phyloP scores from a whole-genome alignment of 2,329 filamentous ascomycete species.

The Aspergillus aculeatus region DNA sequence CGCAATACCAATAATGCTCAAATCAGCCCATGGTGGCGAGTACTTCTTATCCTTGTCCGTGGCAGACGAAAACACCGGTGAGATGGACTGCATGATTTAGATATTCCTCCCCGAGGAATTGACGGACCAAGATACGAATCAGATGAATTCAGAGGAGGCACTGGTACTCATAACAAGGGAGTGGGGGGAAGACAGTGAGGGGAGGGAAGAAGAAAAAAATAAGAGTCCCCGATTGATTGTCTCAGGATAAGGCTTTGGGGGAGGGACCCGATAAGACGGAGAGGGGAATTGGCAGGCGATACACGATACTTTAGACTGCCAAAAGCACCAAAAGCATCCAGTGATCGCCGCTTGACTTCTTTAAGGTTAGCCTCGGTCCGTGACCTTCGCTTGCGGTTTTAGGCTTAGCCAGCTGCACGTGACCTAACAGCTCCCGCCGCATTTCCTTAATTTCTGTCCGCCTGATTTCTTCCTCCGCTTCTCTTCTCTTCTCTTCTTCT shows the following conservation, averaged over 20 bases:
- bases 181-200: not conserved
- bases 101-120: conserved; percentile 8
- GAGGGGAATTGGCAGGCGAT: not conserved
- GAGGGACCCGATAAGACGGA: not conserved
- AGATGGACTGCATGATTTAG: conserved; percentile 36
- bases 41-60: conserved; percentile 66
- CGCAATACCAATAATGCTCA: conserved; percentile 94
- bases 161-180: not conserved
- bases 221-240: not conserved
- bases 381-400: conserved; percentile 33
- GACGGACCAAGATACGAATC: not conserved
- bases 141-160: not conserved
- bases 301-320: not conserved
- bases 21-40: conserved; percentile 90
- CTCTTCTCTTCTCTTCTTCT: conserved; percentile 21
- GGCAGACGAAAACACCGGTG: conserved; percentile 36
- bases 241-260: not conserved
- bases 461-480: conserved; percentile 12
- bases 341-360: conserved; percentile 17
- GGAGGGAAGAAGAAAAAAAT: not conserved
- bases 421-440: conserved; percentile 22
- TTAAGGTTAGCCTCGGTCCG: conserved; percentile 28
- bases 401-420: conserved; percentile 11
- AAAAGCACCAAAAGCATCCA: not conserved
- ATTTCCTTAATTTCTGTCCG: conserved; percentile 20